Base-by-base conservation (phyloP, 805 yeast genomes). In the Cyberlindnera mississippiensis region DNA sequence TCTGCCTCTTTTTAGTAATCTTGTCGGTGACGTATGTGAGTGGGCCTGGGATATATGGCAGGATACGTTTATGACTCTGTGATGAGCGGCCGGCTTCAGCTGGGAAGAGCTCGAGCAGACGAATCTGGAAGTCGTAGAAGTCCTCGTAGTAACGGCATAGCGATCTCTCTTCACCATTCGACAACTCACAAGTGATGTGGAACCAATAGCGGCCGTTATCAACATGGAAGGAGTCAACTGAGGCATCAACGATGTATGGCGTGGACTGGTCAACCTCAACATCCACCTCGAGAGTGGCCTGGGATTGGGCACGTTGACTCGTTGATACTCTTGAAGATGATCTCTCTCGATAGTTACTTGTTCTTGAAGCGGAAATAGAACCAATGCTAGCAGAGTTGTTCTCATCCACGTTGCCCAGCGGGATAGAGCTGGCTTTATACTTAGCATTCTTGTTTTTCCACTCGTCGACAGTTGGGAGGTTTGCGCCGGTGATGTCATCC, bases 41-140 rank as follows among this genome's bases (percentile, higher is more conserved):
- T 3, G 99, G 99, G 1, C 98, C 99, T 0, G 99, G 98, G 56
- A 93, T 90, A 51, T 82, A 88, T 7, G 99, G 99, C 43, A 93
- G 72, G 24, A 85, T 82, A 50, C 99, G 78, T 39, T 80, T 78
- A 20, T 78, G 71, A 62, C 85, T 85, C 33, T 80, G 81, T 33
- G 79, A 81, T 36, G 59, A 66, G 51, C 87, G 80, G 12, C 97
- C 97, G 8, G 97, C 96, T 63, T 91, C 99, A 46, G 75, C 79
- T 7, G 97, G 97, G 71, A 85, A 93, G 20, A 80, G 72, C 54
- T 85, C 93, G 38, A 91, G 69, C 38, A 93, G 68, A 48, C 74
- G 78, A 39, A 89, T 89, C 61, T 93, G 99, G 59, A 90, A 76
- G 60, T 93, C 96, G 62, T 90, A 93, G 60, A 93, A 93, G 66